Conservation (phyloP, 106 monocot species). For the Platanthera guangdongensis region DNA sequence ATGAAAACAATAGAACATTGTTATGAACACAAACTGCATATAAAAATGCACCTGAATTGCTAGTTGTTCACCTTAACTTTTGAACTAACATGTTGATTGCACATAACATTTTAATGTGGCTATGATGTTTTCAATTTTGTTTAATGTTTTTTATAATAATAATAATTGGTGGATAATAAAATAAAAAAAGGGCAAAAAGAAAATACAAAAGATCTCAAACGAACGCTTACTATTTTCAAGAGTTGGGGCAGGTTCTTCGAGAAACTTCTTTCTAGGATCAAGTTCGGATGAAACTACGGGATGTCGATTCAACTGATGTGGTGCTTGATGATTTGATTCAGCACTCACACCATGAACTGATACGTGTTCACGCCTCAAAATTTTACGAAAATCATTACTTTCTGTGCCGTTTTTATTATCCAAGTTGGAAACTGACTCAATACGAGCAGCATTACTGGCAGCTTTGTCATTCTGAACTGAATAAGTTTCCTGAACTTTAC, state of each 20-base stretch:
- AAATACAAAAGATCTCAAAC: no score
- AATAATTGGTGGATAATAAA: no score
- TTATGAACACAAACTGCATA: no score
- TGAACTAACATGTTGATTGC: no score
- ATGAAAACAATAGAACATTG: no score
- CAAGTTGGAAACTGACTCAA: constrained; percentile 1
- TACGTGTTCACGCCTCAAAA: constrained; percentile 4
- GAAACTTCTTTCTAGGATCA: constrained; percentile 10
- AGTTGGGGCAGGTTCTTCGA: constrained; percentile 9
- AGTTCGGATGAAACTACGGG: neutral
- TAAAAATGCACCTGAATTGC: no score
- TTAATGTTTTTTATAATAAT: no score
- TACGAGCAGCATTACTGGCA: neutral
- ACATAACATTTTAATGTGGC: no score
- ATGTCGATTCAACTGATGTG: constrained; percentile 2
- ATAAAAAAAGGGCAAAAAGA: no score
- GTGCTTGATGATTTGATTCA: constrained; percentile 2
- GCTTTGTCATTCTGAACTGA: neutral
- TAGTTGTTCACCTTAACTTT: no score
- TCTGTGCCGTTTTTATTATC: constrained; percentile 10
- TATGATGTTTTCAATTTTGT: no score
- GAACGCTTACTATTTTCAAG: neutral
- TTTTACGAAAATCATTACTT: constrained; percentile 7
- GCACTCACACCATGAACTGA: constrained; percentile 10
- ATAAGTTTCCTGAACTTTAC: neutral